Evolutionary conservation across 441 rosid genomes (phyloP).

Genomic region (Capsella rubella): DNA sequence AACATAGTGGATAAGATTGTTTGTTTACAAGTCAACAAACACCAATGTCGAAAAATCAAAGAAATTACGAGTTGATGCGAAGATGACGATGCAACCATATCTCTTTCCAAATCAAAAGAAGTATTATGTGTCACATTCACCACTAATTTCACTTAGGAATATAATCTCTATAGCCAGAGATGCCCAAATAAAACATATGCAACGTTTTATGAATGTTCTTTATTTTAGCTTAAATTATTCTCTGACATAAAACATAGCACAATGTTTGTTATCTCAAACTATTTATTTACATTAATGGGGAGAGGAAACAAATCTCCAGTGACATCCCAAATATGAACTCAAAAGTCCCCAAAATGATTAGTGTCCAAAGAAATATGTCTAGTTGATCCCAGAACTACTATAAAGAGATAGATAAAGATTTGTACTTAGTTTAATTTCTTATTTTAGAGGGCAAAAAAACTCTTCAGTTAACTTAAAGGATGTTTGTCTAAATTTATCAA

Average conservation of each 20-base stretch:
- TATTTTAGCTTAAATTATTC: constrained; percentile 26
- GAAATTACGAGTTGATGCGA: constrained; percentile 32
- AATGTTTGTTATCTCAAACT: background rate
- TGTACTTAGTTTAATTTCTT: background rate
- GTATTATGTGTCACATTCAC: constrained; percentile 23
- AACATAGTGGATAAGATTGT: constrained; percentile 35
- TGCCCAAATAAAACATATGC: constrained; percentile 12
- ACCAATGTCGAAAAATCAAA: constrained; percentile 23
- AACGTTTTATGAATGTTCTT: constrained; percentile 19
- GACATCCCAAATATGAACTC: background rate
- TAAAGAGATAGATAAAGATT: too few species aligned
- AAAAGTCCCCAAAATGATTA: background rate
- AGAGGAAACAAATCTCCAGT: background rate
- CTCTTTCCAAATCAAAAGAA: constrained; percentile 11
- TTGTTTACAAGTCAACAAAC: constrained; percentile 41
- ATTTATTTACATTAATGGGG: background rate
- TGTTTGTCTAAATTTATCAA: constrained; percentile 14
- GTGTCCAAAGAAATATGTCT: background rate
- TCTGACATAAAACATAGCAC: constrained; percentile 8
- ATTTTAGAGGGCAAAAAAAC: background rate
- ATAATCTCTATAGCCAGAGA: constrained; percentile 2
- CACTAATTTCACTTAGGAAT: constrained; percentile 20
- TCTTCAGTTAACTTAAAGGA: constrained; percentile 9
- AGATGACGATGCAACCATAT: constrained; percentile 38
- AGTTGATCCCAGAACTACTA: background rate